Evolutionary conservation across 371 early-diverging fungal species (phyloP), one percentile per base, ranked within the genome.

Genomic region (Actinomucor elegans): DNA sequence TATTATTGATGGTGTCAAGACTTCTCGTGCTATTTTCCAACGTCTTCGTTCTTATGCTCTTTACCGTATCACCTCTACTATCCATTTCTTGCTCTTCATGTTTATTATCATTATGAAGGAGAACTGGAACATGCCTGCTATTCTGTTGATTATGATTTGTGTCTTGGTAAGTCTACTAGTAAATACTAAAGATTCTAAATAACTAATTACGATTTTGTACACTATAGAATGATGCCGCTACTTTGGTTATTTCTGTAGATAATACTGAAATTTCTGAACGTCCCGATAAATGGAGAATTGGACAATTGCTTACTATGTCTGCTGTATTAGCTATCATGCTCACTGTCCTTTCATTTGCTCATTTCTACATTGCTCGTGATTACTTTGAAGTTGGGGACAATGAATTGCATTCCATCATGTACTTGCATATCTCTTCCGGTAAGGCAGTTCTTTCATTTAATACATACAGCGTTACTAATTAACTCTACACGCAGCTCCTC

Each of bases 231-330:
- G 94, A 95, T 61, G 89, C 91, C 23, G 94, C 95, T 40, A 93
- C 95, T 27, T 75, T 94, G 47, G 94, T 94, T 36, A 94, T 94
- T 61, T 82, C 94, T 17, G 87, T 94, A 59, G 95, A 94, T 75
- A 93, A 94, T 51, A 91, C 94, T 29, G 79, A 88, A 64, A 91
- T 94, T 60, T 93, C 94, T 21, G 71, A 72, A 28, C 77, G 79
- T 34, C 95, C 95, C 11, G 94, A 93, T 79, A 94, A 94, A 69
- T 94, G 95, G 94, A 79, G 94, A 28, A 84, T 94, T 38, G 94
- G 94, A 28, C 94, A 93, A 69, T 78, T 94, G 24, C 74, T 94
- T 57, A 83, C 88, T 5, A 67, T 94, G 37, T 92, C 92, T 0
- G 75, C 81, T 38, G 65, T 93, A 10, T 79, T 93, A 33, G 92